Base-by-base conservation (phyloP, 345 rosid species). In the Acer saccharum region DNA sequence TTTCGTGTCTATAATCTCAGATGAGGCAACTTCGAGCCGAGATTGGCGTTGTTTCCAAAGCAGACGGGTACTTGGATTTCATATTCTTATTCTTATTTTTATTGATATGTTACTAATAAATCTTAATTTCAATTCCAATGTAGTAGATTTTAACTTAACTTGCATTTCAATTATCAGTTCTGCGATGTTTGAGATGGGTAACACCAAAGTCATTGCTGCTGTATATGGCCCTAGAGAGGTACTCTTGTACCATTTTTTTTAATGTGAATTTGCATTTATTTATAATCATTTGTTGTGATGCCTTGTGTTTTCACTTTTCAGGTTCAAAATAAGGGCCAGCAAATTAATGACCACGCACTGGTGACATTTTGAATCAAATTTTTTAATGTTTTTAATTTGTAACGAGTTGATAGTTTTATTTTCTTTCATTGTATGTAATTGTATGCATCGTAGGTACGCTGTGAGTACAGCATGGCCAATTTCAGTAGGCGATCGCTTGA, bases 171-270 rank as follows among this genome's bases (percentile, higher is more conserved):
- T 46, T 35, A 81, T 29, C 80, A 92, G 98, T 10, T 96, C 98
- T 82, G 97, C 97, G 81, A 84, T 89, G 78, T 96, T 94, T 25
- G 98, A 94, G 88, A 94, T 96, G 98, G 98, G 97, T 57, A 92
- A 96, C 83, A 92, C 98, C 25, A 94, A 91, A 91, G 98, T 92
- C 20, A 91, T 94, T 58, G 99, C 97, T 65, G 98, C 98, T 65
- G 99, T 91, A 16, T 94, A 92, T 87, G 98, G 98, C 32, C 99
- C 98, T 1, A 87, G 98, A 85, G 97, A 94, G 99, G 99, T 92
- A 43, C 46, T 27, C 58, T 20, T 20, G 27, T 44, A 20, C 48
- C 10, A 3, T 5, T 69, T 12, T 21, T 17, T 20, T 4, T 43
- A 58, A 43, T 43, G 52, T 4, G 48, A 55, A 32, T 18, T 57